Evolutionary conservation across 1,284 basidiomycete genomes (phyloP).

Genomic region (Amylostereum chailletii): DNA sequence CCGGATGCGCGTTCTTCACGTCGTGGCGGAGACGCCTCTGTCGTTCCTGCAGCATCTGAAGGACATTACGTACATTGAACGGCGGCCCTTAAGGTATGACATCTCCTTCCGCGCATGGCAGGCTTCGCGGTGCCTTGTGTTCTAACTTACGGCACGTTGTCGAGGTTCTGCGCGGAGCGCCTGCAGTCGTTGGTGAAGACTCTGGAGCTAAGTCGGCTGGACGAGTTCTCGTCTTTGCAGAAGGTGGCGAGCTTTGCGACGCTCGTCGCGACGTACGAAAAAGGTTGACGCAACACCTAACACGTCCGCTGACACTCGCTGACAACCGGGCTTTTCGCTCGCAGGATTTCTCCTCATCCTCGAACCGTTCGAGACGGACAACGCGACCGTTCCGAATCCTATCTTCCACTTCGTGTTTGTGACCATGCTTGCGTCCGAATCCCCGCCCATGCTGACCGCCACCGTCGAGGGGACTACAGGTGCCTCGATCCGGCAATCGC

Average conservation of each 20-base stretch:
- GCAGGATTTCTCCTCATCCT: slow-evolving; percentile 93
- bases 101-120: background rate
- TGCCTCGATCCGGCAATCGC: slow-evolving; percentile 97
- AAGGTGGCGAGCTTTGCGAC: slow-evolving; percentile 97
- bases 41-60: slow-evolving; percentile 98
- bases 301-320: slow-evolving; percentile 4
- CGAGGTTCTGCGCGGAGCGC: slow-evolving; percentile 93
- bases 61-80: slow-evolving; percentile 98
- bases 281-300: slow-evolving; percentile 43
- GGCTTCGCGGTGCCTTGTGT: background rate
- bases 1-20: slow-evolving; percentile 96
- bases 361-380: slow-evolving; percentile 98
- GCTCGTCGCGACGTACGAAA: slow-evolving; percentile 96
- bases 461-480: slow-evolving; percentile 28
- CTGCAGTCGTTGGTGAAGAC: slow-evolving; percentile 92
- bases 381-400: slow-evolving; percentile 97
- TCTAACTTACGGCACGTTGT: slow-evolving; percentile 3
- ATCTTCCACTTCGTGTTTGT: slow-evolving; percentile 93
- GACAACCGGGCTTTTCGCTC: background rate
- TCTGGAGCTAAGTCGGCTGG: slow-evolving; percentile 82
- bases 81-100: slow-evolving; percentile 80
- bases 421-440: slow-evolving; percentile 20
- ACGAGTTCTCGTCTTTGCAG: slow-evolving; percentile 88
- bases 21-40: slow-evolving; percentile 98
- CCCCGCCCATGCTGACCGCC: slow-evolving; percentile 2